Evolutionary conservation across 768 basidiomycete species (phyloP).

Genomic region (Omphalotus guepiniiformis): DNA sequence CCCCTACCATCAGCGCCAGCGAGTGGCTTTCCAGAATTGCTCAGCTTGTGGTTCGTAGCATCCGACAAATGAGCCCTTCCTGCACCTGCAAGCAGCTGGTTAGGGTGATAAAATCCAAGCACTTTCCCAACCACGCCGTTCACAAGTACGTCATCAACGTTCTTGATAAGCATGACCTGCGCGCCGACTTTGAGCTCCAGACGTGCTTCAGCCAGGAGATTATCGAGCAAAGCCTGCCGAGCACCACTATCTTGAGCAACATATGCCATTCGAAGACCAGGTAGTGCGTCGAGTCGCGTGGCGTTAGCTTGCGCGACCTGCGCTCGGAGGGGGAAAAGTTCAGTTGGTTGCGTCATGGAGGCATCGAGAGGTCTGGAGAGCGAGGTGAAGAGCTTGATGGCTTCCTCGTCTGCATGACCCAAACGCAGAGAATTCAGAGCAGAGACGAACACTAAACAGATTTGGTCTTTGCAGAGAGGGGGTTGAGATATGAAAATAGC

Average conservation of each 20-base stretch:
- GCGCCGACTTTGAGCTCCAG: too few species aligned
- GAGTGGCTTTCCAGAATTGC: neutral
- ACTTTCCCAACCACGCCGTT: too few species aligned
- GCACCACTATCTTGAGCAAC: constrained; percentile 47
- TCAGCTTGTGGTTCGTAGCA: neutral
- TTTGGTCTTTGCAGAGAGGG: neutral
- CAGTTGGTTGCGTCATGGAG: constrained; percentile 35
- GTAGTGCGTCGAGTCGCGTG: constrained; percentile 45
- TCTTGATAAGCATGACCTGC: too few species aligned
- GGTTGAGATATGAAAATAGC: too few species aligned
- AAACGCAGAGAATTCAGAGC: constrained; percentile 73
- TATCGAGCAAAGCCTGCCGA: constrained; percentile 46
- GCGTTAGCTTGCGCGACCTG: constrained; percentile 69
- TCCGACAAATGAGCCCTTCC: constrained; percentile 18
- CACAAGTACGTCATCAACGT: too few species aligned
- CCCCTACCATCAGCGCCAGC: too few species aligned
- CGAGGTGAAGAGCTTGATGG: constrained; percentile 20
- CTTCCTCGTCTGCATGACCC: constrained; percentile 31
- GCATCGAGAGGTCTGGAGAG: constrained; percentile 12
- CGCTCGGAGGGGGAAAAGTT: constrained; percentile 59
- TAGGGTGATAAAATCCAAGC: too few species aligned
- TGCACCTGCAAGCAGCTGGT: too few species aligned
- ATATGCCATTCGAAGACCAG: constrained; percentile 38
- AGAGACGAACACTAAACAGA: constrained; percentile 55
- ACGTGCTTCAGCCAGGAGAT: constrained; percentile 62